Base-by-base conservation (phyloP, 768 basidiomycete genomes). In the Mrakia blollopis region DNA sequence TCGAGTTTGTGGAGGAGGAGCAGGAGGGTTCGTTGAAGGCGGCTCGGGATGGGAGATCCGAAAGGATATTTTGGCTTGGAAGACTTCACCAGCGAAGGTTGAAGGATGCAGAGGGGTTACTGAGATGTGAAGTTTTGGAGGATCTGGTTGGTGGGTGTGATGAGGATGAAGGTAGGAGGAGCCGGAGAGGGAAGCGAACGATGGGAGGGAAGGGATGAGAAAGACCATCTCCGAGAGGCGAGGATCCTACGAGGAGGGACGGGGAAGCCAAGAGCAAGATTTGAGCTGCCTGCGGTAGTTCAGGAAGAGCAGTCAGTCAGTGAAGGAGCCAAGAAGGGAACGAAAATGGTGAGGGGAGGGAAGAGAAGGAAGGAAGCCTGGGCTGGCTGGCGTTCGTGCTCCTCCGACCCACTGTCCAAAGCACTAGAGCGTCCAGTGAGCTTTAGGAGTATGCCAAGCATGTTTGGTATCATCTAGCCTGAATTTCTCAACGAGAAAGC, bases 21-120 rank as follows among this genome's bases (percentile, higher is more conserved):
- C 30, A 32, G 57, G 14, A 23, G n/a, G 28, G 21, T 13, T 7
- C 2, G 61, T 52, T 23, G 73, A 28, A 47, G 37, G 39, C 16
- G 73, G 39, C 28, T 32, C 72, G n/a, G 41, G 44, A 11, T 30
- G 37, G 39, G 35, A 30, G 61, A 47, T 39, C 39, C 47, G 47
- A 63, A 77, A 73, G 5, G 72, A 30, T 44, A 77, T 73, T 32
- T 69, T 60, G 16, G 76, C 76, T 72, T 77, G 76, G 37, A 77
- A 77, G 39, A 68, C 23, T 23, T 77, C 76, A 13, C 76, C 76
- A 6, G 76, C 76, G 41, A 73, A 77, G 11, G 47, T 73, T 1
- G 76, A 77, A 18, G 70, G 72, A 6, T 71, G 71, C 3, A 77
- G 63, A 23, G 76, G 71, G 9, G 72, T 73, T 62, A 77, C 76